Evolutionary conservation across 352 stramenopile species (phyloP), one percentile per base, ranked within the genome.

Genomic region (Thalassiosira hispida): DNA sequence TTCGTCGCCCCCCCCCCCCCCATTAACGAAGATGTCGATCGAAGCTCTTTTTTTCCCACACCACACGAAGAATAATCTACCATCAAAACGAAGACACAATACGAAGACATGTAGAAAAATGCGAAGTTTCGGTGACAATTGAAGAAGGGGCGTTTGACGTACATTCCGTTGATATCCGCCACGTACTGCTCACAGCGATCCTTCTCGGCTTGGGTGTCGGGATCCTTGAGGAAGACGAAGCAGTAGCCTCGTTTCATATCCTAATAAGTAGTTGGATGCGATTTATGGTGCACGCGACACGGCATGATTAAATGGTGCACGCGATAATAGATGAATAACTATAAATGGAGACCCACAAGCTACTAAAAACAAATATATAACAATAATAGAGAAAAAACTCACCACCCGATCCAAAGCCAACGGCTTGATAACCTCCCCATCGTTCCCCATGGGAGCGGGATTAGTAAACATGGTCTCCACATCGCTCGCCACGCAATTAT

Each of bases 181-280:
- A 94, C 81, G 46, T 84, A 92, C 33, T 57, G 51, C 74, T 94
- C 84, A 9, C 74, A 59, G 18, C 79, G 70, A 27, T 90, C 76
- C 64, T 91, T 91, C 56, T 92, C 88, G 8, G 67, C 62, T 20
- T 83, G 46, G n/a, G 31, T 73, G 1, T 65, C 35, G 1, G 83
- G 80, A 81, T 94, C 88, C 68, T 92, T 91, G 20, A 94, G 72
- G 64, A 92, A 94, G 38, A 94, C 85, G 77, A 94, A 94, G 60
- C 73, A 86, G 63, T 88, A 94, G 18, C 88, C 88, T 18, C 88
- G 77, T 61, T 94, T 93, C 51, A 91, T 74, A 59, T 94, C 88
- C 80, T 61, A 53, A 89, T 83, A 18, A 33, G 6, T 61, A 40
- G 23, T 38, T 20, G 27, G 27, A 29, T 22, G 18, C 1, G 2